Base-by-base conservation (phyloP, 768 basidiomycete genomes). In the Pisolithus microcarpus region DNA sequence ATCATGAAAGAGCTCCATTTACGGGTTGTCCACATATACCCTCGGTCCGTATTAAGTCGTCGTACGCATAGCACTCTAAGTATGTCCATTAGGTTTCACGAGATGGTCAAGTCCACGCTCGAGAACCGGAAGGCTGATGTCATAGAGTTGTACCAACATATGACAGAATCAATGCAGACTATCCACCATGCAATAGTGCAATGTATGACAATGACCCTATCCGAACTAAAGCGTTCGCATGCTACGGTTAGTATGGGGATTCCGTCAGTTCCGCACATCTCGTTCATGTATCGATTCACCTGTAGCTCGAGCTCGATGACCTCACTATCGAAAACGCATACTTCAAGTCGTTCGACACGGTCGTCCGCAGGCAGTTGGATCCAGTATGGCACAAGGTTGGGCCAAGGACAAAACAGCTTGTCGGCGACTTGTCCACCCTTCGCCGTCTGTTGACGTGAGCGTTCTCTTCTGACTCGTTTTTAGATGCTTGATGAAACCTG, bases 361-460 rank as follows among this genome's bases (percentile, higher is more conserved):
- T 95, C 46, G 92, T 97, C 2, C 81, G 94, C 3, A 79, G 81
- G 30, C 91, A 94, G 60, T 79, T 98, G 7, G 91, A 96, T 65
- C 78, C 92, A 0, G 86, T 96, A 7, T 98, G 96, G 95, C 93
- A 98, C 67, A 91, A 92, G 69, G 94, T 95, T 24, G 92, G 92
- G 0, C 84, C 90, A 1, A 85, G 81, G 53, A 98, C 94, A 5
- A 92, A 90, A 58, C 90, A 93, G 53, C 80, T 98, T 10, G 91
- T 97, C 8, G 80, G 75, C 46, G 95, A 98, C 64, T 79, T 99
- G 16, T 83, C 87, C 0, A 86, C 84, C 2, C 75, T 99, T 1
- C 78, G 96, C 1, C 82, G 85, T 42, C 77, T 98, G 5, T 80
- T 97, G 39, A 75, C 75, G 89, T 92, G 59, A 54, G 86, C 67